A percentile compares a stretch with the other conserved stretches of the same genome.
These are phyloP conservation scores for Fusarium xyrophilum DNA, from an alignment of 2,329 filamentous ascomycete species.

Conservation along the genomic window DNA sequence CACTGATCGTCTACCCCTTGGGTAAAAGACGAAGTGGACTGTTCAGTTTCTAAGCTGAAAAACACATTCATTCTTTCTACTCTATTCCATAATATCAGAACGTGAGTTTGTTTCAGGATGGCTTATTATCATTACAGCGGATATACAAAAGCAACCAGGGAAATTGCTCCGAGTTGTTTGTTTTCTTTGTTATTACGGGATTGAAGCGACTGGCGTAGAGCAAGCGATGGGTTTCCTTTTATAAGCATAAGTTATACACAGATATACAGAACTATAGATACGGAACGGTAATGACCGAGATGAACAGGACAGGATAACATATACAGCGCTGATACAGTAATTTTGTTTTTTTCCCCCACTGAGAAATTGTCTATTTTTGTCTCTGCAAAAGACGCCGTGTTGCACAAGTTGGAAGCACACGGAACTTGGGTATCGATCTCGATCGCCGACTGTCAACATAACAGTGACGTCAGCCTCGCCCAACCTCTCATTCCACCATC, in stretches of 20 bases:
- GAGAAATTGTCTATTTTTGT: neutral
- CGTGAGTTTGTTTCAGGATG: neutral
- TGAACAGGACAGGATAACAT: slow-evolving; percentile 12
- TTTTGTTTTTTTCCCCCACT: neutral
- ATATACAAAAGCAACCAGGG: slow-evolving; percentile 1
- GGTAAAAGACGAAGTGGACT: slow-evolving; percentile 65
- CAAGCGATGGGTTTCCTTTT: slow-evolving; percentile 26
- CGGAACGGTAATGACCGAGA: slow-evolving; percentile 15
- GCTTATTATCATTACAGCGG: neutral
- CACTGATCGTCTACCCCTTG: slow-evolving; percentile 61
- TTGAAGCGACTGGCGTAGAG: slow-evolving; percentile 24
- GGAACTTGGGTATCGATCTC: neutral
- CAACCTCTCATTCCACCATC: neutral
- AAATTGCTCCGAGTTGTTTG: neutral
- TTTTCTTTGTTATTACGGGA: neutral
- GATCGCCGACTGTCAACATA: slow-evolving; percentile 1
- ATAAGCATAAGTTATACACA: neutral
- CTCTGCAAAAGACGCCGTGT: neutral
- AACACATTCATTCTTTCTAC: neutral
- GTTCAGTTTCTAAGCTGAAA: slow-evolving; percentile 56
- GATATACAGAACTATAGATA: slow-evolving; percentile 10
- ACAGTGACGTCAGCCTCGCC: slow-evolving; percentile 28
- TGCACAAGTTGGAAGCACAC: neutral
- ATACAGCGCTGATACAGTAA: neutral
- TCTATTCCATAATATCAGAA: neutral